Conservation (phyloP, 73 alveolate species). For the Paramecium sexaurelia region DNA sequence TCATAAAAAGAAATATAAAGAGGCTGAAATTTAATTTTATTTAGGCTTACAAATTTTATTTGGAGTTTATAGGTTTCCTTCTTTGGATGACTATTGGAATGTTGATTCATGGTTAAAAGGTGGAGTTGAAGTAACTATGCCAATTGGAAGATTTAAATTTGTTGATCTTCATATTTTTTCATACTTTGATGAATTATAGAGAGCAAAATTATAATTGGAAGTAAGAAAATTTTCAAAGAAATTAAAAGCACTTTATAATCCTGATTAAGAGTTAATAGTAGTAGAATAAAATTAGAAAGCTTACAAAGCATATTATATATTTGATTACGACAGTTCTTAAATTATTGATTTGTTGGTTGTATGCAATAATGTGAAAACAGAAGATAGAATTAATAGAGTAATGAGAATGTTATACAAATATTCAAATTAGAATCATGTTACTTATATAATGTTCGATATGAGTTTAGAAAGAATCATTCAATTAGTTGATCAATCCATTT, state of each 20-base stretch:
- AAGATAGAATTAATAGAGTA: not conserved
- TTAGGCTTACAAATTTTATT: not conserved
- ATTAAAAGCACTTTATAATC: not conserved
- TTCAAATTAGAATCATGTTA: constrained; percentile 1
- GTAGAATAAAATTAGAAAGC: not conserved
- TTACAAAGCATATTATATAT: not conserved
- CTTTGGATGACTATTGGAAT: constrained; percentile 11
- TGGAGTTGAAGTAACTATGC: not conserved
- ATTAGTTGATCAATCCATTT: not conserved
- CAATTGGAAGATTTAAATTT: constrained; percentile 1
- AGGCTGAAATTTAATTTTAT: not conserved
- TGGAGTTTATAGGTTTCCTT: constrained; percentile 10
- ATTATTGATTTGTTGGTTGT: not conserved
- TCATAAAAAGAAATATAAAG: not conserved
- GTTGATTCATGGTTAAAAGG: not conserved
- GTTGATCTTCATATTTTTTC: not conserved
- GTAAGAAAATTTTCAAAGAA: not conserved
- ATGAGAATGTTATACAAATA: not conserved
- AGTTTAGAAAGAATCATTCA: not conserved
- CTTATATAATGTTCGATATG: not conserved
- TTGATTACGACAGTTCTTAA: not conserved
- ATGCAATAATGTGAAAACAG: not conserved
- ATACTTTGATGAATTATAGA: not conserved
- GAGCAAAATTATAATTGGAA: not conserved
- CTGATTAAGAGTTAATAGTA: not conserved